phyloP scores from a whole-genome alignment of 345 rosid genomes.

The Moricandia moricandioides region DNA sequence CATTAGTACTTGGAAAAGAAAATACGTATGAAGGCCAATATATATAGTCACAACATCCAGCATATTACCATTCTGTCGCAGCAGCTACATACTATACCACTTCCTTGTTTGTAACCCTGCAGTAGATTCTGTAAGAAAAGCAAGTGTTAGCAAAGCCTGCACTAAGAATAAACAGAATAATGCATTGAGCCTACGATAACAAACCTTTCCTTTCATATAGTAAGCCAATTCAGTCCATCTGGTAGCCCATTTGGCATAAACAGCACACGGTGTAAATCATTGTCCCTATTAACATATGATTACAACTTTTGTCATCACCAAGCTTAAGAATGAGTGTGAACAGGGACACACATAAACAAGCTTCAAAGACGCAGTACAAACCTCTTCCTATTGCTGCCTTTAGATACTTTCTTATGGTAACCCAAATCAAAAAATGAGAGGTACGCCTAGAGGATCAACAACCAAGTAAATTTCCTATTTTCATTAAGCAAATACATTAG shows the following conservation, averaged over 20 bases:
- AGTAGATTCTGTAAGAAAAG: slow-evolving; percentile 50
- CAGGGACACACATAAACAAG: neutral
- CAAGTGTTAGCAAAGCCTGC: slow-evolving; percentile 15
- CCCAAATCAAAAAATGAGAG: slow-evolving; percentile 31
- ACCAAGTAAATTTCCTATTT: neutral
- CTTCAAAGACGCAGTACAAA: slow-evolving; percentile 19
- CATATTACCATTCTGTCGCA: slow-evolving; percentile 58
- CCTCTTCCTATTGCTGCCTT: slow-evolving; percentile 66
- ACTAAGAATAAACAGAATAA: neutral
- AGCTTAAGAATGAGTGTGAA: slow-evolving; percentile 7
- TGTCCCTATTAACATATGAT: slow-evolving; percentile 57
- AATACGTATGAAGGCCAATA: neutral
- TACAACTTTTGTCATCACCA: neutral
- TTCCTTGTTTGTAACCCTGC: slow-evolving; percentile 74
- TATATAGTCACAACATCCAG: slow-evolving; percentile 12
- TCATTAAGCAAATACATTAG: neutral
- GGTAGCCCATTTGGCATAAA: slow-evolving; percentile 87
- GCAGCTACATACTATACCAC: slow-evolving; percentile 77
- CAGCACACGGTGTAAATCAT: slow-evolving; percentile 75
- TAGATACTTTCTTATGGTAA: slow-evolving; percentile 54
- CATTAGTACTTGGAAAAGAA: neutral
- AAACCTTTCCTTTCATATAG: slow-evolving; percentile 68
- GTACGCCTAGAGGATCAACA: slow-evolving; percentile 44
- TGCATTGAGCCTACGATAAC: slow-evolving; percentile 11
- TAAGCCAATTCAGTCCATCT: slow-evolving; percentile 78